phyloP scores from a whole-genome alignment of 352 stramenopile genomes.

The Phytophthora nicotianae region DNA sequence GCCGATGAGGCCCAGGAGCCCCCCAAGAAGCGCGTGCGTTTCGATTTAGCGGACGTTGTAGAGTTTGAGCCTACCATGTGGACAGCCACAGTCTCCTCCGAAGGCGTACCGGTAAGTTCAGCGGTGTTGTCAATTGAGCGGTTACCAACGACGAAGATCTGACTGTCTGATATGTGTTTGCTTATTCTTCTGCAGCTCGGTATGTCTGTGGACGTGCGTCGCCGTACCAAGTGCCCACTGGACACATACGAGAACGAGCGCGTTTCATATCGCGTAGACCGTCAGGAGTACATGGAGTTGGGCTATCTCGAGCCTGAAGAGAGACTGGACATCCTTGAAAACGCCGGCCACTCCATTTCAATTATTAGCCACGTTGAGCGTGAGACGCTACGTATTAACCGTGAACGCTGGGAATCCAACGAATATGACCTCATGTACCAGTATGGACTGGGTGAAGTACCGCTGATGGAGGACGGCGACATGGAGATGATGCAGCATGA shows the following conservation, averaged over 20 bases:
- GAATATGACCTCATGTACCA: slow-evolving; percentile 88
- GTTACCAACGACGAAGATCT: slow-evolving; percentile 2
- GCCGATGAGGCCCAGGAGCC: slow-evolving; percentile 11
- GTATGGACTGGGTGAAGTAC: slow-evolving; percentile 71
- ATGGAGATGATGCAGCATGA: slow-evolving; percentile 60
- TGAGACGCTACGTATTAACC: slow-evolving; percentile 76
- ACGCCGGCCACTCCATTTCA: slow-evolving; percentile 62
- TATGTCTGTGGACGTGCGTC: slow-evolving; percentile 69
- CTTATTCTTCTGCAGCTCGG: slow-evolving; percentile 43
- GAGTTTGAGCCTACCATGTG: slow-evolving; percentile 86
- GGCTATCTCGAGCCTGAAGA: slow-evolving; percentile 83
- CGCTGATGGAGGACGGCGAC: slow-evolving; percentile 59
- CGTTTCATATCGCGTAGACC: slow-evolving; percentile 50
- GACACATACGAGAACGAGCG: slow-evolving; percentile 76
- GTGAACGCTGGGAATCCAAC: slow-evolving; percentile 85
- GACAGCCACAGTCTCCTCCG: slow-evolving; percentile 79
- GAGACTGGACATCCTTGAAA: slow-evolving; percentile 76
- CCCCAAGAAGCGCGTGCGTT: slow-evolving; percentile 54
- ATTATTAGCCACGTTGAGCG: slow-evolving; percentile 74
- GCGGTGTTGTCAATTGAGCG: neutral
- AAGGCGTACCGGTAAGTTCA: slow-evolving; percentile 68
- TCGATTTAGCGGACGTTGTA: slow-evolving; percentile 67
- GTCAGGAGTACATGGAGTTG: slow-evolving; percentile 84
- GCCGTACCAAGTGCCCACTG: slow-evolving; percentile 62
- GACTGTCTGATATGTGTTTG: slow-evolving; percentile 12